Evolutionary conservation across 371 early-diverging fungal species (phyloP), one percentile per base, ranked within the genome.

Genomic region (Mortierella sp.): DNA sequence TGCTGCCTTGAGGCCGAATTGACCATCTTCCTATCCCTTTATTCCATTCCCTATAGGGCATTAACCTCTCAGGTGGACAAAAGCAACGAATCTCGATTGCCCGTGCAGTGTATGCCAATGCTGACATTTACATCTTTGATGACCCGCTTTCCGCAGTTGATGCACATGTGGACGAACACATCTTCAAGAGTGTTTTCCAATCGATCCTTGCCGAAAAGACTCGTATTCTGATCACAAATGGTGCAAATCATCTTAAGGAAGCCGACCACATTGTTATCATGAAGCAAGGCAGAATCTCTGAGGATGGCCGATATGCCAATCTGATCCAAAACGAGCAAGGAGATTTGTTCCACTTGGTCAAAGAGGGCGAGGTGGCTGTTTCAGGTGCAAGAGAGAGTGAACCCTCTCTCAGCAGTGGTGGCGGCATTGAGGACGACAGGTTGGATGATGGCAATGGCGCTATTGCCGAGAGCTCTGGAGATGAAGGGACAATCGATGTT

Each of bases 141-240:
- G 93, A 93, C 82, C 92, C 94, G 0, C 88, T 97, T 50, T 90
- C 92, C 33, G 96, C 95, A 1, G 93, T 94, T 11, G 94, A 93
- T 72, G 92, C 87, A 6, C 87, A 87, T 64, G 86, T 86, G 4
- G 87, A 82, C 45, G 72, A 80, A 52, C 86, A 88, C 65, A 70
- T 88, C 33, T 87, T 80, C 61, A 85, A 86, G 47, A 61, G 78
- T 38, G 86, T 83, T 58, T 70, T 87, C 24, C 55, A 55, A 0
- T 58, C 50, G 15, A 73, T 92, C 9, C 86, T 93, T 22, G 80
- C 83, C 21, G 52, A 73, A 60, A 90, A 90, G 72, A 85, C 90
- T 4, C 83, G 91, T 0, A 69, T 93, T 22, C 80, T 93, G 16
- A 89, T 92, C 50, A 92, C 91, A 0, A 90, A 92, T 58, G 86